Base-by-base conservation (phyloP, 2,329 filamentous ascomycete genomes). In the Aspergillus pseudotamarii region DNA sequence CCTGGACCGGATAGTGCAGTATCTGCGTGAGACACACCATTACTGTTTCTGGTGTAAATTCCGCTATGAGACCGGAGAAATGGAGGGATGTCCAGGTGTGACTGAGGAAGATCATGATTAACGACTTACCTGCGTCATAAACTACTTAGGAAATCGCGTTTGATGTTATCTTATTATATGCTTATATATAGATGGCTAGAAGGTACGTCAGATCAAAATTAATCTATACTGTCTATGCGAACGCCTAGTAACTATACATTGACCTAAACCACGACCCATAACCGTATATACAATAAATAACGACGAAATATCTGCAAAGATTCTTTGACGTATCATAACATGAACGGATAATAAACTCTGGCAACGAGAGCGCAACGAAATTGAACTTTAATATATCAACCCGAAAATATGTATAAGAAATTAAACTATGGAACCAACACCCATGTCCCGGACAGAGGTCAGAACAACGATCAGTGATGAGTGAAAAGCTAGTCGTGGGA, bases 31-130 rank as follows among this genome's bases (percentile, higher is more conserved):
- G 56, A 85, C 86, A 72, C 87, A 93, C 72, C 79, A 84, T 51
- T 99, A 99, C 75, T 99, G 95, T 80, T 97, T 97, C 75, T 99
- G 94, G 91, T 99, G 95, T 79, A 98, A 97, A 76, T 91, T 86
- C 77, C 82, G 83, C 58, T 99, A 97, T 75, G 86, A 88, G 36
- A 75, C 75, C 21, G 69, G 71, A 0, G 88, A 93, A 72, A 89
- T 97, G 90, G 92, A 95, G 14, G 94, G 92, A 0, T 99, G 95
- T 82, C 94, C 95, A 0, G 95, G 95, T 0, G 61, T 89, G 41
- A 91, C 88, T 0, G 95, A 97, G 78, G 93, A 97, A 72, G 94
- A 97, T 71, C 87, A 89, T 73, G 87, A 87, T 69, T 89, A 75
- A 86, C 45, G 45, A 57, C 32, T 63, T 32, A 30, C 26, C 6